Evolutionary conservation across 768 basidiomycete genomes (phyloP), one percentile per base, ranked within the genome.

Genomic region (Trametes sanguinea): DNA sequence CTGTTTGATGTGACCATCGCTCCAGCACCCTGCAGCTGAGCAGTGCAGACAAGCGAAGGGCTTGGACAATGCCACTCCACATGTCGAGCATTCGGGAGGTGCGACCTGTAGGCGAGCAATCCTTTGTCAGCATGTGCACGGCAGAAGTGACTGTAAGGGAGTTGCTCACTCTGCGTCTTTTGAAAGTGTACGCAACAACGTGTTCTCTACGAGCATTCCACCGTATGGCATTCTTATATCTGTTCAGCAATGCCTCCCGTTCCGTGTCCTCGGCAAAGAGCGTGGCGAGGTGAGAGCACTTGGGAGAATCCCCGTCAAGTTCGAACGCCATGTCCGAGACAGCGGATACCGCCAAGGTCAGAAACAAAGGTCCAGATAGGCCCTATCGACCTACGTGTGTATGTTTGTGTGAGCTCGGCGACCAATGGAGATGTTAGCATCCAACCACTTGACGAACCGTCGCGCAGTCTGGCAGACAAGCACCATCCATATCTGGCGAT

Each of bases 31-130:
- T 9, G 81, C 77, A 69, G 79, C 88, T 3, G 83, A 68, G 67
- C 92, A 94, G n/a, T 85, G 80, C 6, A 93, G 75, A 65, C 92
- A 94, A 3, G 82, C 85, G 68, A 88, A 86, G 0, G 91, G 89
- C 27, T 90, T 78, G 1, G 84, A 76, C 32, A 91, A 76, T 1
- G 83, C 68, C 1, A 78, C 53, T 8, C 76, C 73, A 68, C 92
- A 94, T 11, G 77, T 80, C 8, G 81, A 83, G 69, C 92, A 93
- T 3, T 80, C 74, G 10, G 92, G 91, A 16, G 80, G 76, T 4
- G 87, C 73, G 37, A 83, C 70, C 86, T 88, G 47, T 17, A 45
- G n/a, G 17, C 16, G 2, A 16, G 8, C 33, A 22, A 16, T 37
- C 44, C 37, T 42, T 27, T 46, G 57, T 56, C 35, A 63, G 17